Base-by-base conservation (phyloP, 441 rosid genomes). In the Mallotus japonicus region DNA sequence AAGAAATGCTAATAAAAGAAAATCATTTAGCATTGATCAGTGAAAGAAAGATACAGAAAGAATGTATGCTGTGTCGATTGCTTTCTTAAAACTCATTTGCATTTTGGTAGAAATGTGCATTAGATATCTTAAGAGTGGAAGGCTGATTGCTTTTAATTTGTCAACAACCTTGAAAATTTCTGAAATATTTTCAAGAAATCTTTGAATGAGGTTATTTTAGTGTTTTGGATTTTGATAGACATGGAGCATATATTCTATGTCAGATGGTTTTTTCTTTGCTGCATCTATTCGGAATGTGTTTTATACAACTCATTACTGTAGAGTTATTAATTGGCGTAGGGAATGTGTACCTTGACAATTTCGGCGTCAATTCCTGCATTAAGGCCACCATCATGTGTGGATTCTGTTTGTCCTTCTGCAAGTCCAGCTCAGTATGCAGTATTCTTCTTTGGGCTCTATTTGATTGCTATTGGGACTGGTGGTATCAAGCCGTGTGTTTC, bases 401-500 rank as follows among this genome's bases (percentile, higher is more conserved):
- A 80, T 54, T 65, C 76, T 14, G 16, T 83, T 1, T 93, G 97
- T 73, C 98, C 96, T 69, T 55, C 93, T 5, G 89, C 96, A 58
- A 85, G 88, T 10, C 63, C 85, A 46, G 80, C 87, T 76, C 95
- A 90, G 78, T 89, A 87, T 51, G 83, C 81, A 1, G 86, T 89
- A 49, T 89, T 93, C 81, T 92, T 89, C 83, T 16, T 82, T 15
- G 96, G 97, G 73, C 93, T 93, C 54, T 93, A 91, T 85, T 85
- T 93, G 76, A 89, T 90, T 73, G 97, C 94, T 0, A 81, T 93
- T 0, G 97, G 91, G 54, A 88, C 96, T 12, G 96, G 98, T 75
- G 97, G 98, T 19, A 93, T 93, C 88, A 92, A 94, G 77, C 99
- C 95, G 0, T 92, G 99, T 37, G 99, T 89, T 53, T 92, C 92